phyloP scores from a whole-genome alignment of 768 basidiomycete species.

The Rhodotorula taiwanensis region DNA sequence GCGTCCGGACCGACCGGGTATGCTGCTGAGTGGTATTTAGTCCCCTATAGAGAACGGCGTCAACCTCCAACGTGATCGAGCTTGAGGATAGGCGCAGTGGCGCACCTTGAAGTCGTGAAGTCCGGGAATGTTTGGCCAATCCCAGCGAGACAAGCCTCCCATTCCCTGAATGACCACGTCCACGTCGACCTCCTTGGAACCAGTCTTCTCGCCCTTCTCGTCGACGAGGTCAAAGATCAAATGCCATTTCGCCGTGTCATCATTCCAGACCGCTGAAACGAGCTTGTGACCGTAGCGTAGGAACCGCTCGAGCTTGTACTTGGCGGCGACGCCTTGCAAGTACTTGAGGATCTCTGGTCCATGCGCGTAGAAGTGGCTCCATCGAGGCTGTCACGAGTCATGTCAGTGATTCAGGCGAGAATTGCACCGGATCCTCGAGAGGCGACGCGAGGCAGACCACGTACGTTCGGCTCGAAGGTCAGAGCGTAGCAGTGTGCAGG shows the following conservation, averaged over 20 bases:
- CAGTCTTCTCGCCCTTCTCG: constrained; percentile 44
- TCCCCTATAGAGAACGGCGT: constrained; percentile 48
- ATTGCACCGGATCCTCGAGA: no score
- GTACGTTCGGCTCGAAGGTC: constrained; percentile 33
- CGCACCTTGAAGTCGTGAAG: constrained; percentile 51
- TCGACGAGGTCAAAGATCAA: constrained; percentile 44
- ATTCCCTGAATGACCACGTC: constrained; percentile 58
- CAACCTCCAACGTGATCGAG: fast-evolving
- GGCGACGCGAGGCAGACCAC: neutral
- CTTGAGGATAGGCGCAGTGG: no score
- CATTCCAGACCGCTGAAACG: constrained; percentile 52
- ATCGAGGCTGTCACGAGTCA: constrained; percentile 19
- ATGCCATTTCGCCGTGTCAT: constrained; percentile 54
- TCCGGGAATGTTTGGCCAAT: constrained; percentile 62
- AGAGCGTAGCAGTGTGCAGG: constrained; percentile 34
- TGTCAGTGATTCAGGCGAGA: neutral
- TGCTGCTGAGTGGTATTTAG: constrained; percentile 58
- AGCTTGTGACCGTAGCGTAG: constrained; percentile 29
- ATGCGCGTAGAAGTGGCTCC: constrained; percentile 29
- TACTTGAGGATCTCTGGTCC: constrained; percentile 54
- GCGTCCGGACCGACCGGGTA: constrained; percentile 49
- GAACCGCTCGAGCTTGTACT: constrained; percentile 37
- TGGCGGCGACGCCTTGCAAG: constrained; percentile 45
- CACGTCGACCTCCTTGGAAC: constrained; percentile 51
- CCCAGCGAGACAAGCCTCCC: constrained; percentile 54